Conservation (phyloP, 225 moss, liverwort and hornwort genomes). For the Climacium dendroides region DNA sequence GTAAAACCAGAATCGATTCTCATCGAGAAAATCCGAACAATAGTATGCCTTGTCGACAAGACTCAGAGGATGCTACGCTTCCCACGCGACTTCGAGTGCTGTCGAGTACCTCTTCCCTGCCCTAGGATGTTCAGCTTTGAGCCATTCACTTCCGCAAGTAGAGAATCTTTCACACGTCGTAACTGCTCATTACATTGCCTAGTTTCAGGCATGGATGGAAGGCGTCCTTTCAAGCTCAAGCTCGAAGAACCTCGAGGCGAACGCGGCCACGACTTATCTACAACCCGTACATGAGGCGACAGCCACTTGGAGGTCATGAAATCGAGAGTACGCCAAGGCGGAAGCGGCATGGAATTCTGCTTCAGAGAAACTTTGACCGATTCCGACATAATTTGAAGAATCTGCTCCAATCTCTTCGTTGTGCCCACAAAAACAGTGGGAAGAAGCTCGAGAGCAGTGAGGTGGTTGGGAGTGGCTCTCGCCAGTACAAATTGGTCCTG, state of each 20-base stretch:
- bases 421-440: conserved; percentile 69
- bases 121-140: conserved; percentile 9
- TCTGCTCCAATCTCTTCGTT: conserved; percentile 39
- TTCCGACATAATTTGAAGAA: conserved; percentile 59
- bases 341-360: conserved; percentile 63
- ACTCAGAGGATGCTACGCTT: conserved; percentile 17
- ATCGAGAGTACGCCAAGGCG: conserved; percentile 72
- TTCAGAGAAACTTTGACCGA: conserved; percentile 50
- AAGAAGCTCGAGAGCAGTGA: conserved; percentile 36
- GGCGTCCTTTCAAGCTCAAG: conserved; percentile 25
- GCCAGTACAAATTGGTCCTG: conserved; percentile 71
- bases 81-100: not conserved
- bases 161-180: conserved; percentile 45
- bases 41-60: not conserved
- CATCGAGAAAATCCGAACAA: not conserved
- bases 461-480: conserved; percentile 49
- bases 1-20: not conserved
- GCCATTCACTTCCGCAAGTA: conserved; percentile 41
- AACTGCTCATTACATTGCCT: conserved; percentile 48
- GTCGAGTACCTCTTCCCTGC: not conserved
- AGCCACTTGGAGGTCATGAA: conserved; percentile 75
- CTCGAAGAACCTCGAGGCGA: conserved; percentile 22
- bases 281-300: conserved; percentile 29
- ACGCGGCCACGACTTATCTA: conserved; percentile 1
- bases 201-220: conserved; percentile 21